Conservation (phyloP, 2,329 filamentous ascomycete species). For the Aureobasidium sp. region DNA sequence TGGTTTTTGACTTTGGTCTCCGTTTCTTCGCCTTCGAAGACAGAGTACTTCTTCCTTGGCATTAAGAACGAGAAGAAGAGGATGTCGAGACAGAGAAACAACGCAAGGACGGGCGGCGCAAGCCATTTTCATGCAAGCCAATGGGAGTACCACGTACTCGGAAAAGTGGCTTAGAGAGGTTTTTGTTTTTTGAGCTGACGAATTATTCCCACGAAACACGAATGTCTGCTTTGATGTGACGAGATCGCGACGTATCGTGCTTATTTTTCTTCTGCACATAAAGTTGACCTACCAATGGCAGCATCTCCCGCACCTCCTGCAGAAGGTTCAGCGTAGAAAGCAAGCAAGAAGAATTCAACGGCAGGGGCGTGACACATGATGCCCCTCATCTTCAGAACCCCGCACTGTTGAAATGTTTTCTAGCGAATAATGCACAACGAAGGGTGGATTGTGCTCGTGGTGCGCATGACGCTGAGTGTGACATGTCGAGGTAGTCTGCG, state of each 20-base stretch:
- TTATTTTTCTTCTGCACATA: not conserved
- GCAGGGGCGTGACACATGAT: not conserved
- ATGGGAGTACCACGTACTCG: conserved; percentile 1
- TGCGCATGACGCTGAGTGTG: not conserved
- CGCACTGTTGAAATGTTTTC: not conserved
- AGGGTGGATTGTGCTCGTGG: not conserved
- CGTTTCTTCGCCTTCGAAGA: too few relatives aligned
- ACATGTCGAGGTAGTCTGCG: not conserved
- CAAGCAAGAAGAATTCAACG: not conserved
- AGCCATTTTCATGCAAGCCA: conserved; percentile 7
- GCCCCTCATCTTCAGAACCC: not conserved
- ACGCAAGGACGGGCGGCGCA: not conserved
- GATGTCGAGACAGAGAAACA: not conserved
- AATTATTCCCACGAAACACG: not conserved
- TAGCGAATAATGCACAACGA: too few relatives aligned
- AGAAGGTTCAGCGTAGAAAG: not conserved
- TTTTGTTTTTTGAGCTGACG: conserved; percentile 5
- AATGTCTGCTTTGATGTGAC: not conserved
- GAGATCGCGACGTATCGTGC: not conserved
- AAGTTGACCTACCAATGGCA: not conserved
- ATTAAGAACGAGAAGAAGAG: not conserved
- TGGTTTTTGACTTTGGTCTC: not conserved
- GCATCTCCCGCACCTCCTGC: not conserved
- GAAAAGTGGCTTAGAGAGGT: not conserved
- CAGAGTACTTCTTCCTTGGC: not conserved